Base-by-base conservation (phyloP, 2,329 filamentous ascomycete species). In the Cladosporium phlei region DNA sequence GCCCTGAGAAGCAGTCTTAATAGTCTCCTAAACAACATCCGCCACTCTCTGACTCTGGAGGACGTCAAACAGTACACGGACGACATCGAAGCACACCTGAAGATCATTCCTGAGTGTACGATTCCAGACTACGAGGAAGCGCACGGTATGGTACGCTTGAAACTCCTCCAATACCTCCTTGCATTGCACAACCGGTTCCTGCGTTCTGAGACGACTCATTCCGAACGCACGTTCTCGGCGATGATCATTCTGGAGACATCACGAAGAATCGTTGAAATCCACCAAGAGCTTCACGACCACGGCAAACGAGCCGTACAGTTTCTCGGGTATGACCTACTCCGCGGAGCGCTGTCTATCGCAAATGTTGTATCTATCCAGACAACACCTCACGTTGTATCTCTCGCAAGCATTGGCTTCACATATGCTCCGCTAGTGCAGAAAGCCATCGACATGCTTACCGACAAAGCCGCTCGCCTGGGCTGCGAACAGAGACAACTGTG, bases 1-100 rank as follows among this genome's bases (percentile, higher is more conserved):
- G 43, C 51, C 25, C 50, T 65, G 10, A 49, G 60, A 21, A 54
- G 55, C 10, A 55, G 50, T 4, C 46, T 64, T 3, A 60, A 58
- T 24, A 59, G 55, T 2, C 51, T 54, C n/a, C 49, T 65, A 7
- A 65, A 64, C 51, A 60, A 60, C 47, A 59, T 62, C 25, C 53
- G 58, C 3, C 53, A 61, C 28, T 51, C 49, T 6, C 45, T 63
- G 5, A 48, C 53, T 2, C 64, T 61, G 38, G 56, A 63, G 24
- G 60, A 63, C 19, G 55, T 60, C 9, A 59, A 61, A 43, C 48
- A 58, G n/a, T 60, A 56, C 47, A 58, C 61, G 2, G 59, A 65
- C 19, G 61, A 63, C 34, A 55, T 65, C 27, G 59, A 63, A 43
- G 40, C 55, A 19, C 56, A 55, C 20, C 34, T 63, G 6, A 49